phyloP scores from a whole-genome alignment of 331 rosid species.

The Saraca asoca region DNA sequence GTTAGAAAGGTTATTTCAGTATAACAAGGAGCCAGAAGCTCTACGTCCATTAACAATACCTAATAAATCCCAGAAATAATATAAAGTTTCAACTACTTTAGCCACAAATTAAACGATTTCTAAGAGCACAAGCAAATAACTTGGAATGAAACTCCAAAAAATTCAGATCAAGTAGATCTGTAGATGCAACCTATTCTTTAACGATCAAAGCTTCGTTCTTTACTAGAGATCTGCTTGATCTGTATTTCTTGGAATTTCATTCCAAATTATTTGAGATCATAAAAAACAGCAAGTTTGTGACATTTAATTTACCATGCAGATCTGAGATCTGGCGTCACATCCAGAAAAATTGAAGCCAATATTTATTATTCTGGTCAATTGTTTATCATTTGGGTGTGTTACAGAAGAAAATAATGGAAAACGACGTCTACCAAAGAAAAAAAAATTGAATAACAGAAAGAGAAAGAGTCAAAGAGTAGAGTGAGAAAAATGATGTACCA shows the following conservation, averaged over 20 bases:
- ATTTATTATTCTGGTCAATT: background rate
- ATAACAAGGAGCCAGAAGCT: too few species aligned
- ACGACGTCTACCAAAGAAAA: background rate
- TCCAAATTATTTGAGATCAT: too few species aligned
- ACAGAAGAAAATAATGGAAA: too few species aligned
- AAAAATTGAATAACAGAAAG: background rate
- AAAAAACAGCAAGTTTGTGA: background rate
- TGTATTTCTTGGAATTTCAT: too few species aligned
- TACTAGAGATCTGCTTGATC: background rate
- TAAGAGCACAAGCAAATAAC: background rate
- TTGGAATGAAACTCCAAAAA: background rate
- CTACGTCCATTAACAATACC: too few species aligned
- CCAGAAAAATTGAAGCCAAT: background rate
- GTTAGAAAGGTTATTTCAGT: too few species aligned
- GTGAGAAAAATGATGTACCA: slow-evolving; percentile 44
- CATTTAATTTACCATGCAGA: background rate
- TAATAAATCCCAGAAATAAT: too few species aligned
- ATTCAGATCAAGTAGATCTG: background rate
- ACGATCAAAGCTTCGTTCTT: background rate
- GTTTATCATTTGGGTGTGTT: too few species aligned
- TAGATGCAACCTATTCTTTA: background rate
- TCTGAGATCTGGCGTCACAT: slow-evolving; percentile 15
- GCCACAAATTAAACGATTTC: too few species aligned
- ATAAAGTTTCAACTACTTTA: background rate
- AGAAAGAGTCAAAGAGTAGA: background rate